Evolutionary conservation across 1,284 basidiomycete genomes (phyloP), one percentile per base, ranked within the genome.

Genomic region (Neonothopanus nambi): DNA sequence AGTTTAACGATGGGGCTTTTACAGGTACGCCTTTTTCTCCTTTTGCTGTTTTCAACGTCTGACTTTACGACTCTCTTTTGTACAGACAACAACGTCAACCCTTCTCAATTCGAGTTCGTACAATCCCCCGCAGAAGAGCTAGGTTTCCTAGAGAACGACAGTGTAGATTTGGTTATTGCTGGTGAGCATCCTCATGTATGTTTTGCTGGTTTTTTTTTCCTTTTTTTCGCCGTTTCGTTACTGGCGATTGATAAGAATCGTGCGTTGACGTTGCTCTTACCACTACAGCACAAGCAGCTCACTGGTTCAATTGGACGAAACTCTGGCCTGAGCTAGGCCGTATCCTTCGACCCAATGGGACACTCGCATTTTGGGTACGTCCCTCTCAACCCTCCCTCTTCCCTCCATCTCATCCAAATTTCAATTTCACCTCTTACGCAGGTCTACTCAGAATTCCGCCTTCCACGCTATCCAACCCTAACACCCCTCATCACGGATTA

Each of bases 281-380:
- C 18, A 37, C 26, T 2, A 3, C 50, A 89, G 91, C 88, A 1
- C 93, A 94, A 69, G 84, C 93, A 0, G 85, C 85, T 0, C 93
- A 96, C 66, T 95, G 92, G 92, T 95, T 95, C 65, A 77, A 93
- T 63, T 90, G 89, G 78, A 64, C 68, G 3, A 79, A 75, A 56
- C 75, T 88, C 5, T 95, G 92, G 89, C 78, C 76, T 0, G 85
- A 92, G 65, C 70, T 85, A 1, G 75, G 76, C 1, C 76, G 88
- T 1, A 76, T 89, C 3, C 69, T 94, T 47, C 76, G 81, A 37
- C 79, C 76, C 0, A 79, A 84, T 8, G 93, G 91, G 0, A 87
- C 82, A 0, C 82, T 85, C 6, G 89, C 89, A 3, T 85, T 90
- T 59, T 92, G 90, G 83, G 90, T 90, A 55, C 35, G 79, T 67